Conservation (phyloP, 208 protist species). For the Crithidia bombi region DNA sequence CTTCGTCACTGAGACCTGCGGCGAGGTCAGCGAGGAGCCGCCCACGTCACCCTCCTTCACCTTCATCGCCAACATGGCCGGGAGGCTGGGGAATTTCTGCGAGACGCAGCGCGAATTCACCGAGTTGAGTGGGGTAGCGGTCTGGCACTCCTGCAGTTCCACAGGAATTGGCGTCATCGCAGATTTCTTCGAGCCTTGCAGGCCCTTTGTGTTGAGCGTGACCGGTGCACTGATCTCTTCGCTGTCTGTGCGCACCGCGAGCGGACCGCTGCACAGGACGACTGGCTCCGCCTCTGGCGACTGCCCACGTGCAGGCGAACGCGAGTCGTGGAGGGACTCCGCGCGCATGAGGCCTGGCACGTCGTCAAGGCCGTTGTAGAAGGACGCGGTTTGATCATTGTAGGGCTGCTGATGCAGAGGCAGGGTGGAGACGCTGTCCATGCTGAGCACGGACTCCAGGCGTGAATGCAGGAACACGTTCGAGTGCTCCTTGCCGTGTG, state of each 20-base stretch:
- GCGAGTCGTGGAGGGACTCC: conserved; percentile 5
- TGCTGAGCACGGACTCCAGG: background rate
- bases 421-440: conserved; percentile 11
- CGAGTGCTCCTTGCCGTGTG: background rate
- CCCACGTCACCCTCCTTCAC: background rate
- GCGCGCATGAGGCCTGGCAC: conserved; percentile 1
- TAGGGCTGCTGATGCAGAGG: conserved; percentile 59
- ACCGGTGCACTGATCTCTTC: background rate
- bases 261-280: background rate
- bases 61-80: background rate
- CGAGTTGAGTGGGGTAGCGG: background rate
- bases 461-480: background rate
- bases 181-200: background rate
- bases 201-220: background rate
- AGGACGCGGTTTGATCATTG: conserved; percentile 37
- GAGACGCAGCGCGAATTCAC: conserved; percentile 1
- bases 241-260: conserved; percentile 11
- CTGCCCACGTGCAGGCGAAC: conserved; percentile 5
- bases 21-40: conserved; percentile 1
- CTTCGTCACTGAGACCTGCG: background rate
- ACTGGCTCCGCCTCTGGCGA: conserved; percentile 14
- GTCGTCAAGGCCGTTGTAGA: conserved; percentile 43
- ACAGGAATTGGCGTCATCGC: background rate
- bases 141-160: background rate
- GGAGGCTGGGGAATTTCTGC: conserved; percentile 8